phyloP scores from a whole-genome alignment of 2,329 filamentous ascomycete genomes.

The Chaetoscypha palmicola region DNA sequence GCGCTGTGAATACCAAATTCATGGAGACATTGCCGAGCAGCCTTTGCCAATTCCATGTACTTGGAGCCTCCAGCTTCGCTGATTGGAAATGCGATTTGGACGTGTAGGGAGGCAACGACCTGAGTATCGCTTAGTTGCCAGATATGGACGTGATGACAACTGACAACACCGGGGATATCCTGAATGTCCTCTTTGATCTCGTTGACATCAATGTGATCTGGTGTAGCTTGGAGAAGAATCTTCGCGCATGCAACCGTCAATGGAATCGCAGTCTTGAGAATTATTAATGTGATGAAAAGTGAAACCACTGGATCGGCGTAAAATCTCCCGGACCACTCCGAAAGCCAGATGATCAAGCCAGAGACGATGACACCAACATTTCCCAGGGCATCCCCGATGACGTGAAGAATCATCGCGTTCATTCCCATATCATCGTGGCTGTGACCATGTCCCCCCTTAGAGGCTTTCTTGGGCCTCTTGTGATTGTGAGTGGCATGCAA shows the following conservation, averaged over 20 bases:
- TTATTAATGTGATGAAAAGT: conserved; percentile 81
- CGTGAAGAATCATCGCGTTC: conserved; percentile 72
- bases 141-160: conserved; percentile 92
- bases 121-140: conserved; percentile 97
- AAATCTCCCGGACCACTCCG: conserved; percentile 69
- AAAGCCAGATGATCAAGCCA: conserved; percentile 86
- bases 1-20: conserved; percentile 94
- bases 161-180: conserved; percentile 73
- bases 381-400: conserved; percentile 76
- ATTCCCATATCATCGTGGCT: conserved; percentile 90
- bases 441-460: conserved; percentile 62
- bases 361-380: conserved; percentile 81
- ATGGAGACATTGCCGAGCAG: conserved; percentile 82
- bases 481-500: conserved; percentile 72
- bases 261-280: conserved; percentile 67
- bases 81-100: conserved; percentile 86
- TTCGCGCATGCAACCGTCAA: conserved; percentile 74
- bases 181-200: conserved; percentile 92
- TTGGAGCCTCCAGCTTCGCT: conserved; percentile 68
- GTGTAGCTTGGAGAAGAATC: conserved; percentile 90
- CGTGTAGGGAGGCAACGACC: conserved; percentile 85
- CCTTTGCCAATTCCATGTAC: conserved; percentile 85
- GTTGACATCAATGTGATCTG: conserved; percentile 77
- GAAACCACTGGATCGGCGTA: conserved; percentile 92
- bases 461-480: conserved; percentile 59